Conservation (phyloP, 495 filamentous ascomycete species). For the Lichenothelia convexa region DNA sequence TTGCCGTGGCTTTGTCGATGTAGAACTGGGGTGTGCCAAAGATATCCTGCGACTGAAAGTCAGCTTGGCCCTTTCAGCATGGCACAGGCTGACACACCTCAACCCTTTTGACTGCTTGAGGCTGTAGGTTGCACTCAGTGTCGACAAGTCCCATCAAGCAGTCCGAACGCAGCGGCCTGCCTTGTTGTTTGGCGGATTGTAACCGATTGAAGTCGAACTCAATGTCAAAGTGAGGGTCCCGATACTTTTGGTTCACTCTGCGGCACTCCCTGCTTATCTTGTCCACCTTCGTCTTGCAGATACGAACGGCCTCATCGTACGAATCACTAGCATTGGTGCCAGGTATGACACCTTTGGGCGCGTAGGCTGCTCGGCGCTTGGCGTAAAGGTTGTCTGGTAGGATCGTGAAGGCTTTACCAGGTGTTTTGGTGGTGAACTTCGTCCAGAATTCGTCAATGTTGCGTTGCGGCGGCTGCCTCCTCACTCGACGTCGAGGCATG, state of each 20-base stretch:
- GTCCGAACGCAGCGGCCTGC: slow-evolving; percentile 34
- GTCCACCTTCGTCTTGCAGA: slow-evolving; percentile 55
- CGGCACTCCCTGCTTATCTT: slow-evolving; percentile 71
- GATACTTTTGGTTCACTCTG: slow-evolving; percentile 75
- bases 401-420: slow-evolving; percentile 47
- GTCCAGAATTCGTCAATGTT: slow-evolving; percentile 62
- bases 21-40: slow-evolving; percentile 78
- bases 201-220: slow-evolving; percentile 65
- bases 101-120: slow-evolving; percentile 20
- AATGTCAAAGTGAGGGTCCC: slow-evolving; percentile 78
- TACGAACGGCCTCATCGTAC: slow-evolving; percentile 52
- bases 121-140: slow-evolving; percentile 8
- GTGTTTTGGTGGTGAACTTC: slow-evolving; percentile 48
- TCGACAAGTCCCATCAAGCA: slow-evolving; percentile 23
- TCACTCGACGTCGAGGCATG: slow-evolving; percentile 21
- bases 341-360: slow-evolving; percentile 31
- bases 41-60: slow-evolving; percentile 47
- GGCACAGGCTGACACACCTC: slow-evolving; percentile 14
- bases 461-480: slow-evolving; percentile 46
- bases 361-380: slow-evolving; percentile 36
- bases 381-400: slow-evolving; percentile 59
- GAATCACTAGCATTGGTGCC: slow-evolving; percentile 40
- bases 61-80: too few relatives aligned
- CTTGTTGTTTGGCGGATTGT: slow-evolving; percentile 34
- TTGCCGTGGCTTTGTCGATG: slow-evolving; percentile 65